These are phyloP conservation scores for Scytalidium lignicola DNA, from an alignment of 2,329 filamentous ascomycete species.

Conservation along the genomic window DNA sequence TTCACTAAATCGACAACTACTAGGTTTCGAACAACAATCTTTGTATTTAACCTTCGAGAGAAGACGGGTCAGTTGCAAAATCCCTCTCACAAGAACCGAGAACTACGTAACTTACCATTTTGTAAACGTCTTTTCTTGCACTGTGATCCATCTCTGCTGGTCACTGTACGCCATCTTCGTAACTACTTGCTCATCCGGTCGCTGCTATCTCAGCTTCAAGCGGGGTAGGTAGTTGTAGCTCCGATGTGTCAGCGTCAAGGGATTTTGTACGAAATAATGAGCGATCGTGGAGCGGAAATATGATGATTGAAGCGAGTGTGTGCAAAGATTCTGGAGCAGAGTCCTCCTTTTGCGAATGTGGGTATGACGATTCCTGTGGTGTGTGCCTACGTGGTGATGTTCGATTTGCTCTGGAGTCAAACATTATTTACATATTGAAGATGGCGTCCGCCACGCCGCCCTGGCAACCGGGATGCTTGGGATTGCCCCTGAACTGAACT, in stretches of 20 bases:
- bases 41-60: slow-evolving; percentile 79
- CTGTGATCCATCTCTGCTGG: slow-evolving; percentile 66
- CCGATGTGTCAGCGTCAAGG: background rate
- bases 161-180: slow-evolving; percentile 59
- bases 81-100: slow-evolving; percentile 1
- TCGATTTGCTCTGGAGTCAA: background rate
- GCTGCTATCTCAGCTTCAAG: slow-evolving; percentile 8
- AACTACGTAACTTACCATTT: slow-evolving; percentile 64
- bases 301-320: background rate
- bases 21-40: slow-evolving; percentile 72
- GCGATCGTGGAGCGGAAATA: background rate
- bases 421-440: background rate
- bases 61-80: slow-evolving; percentile 3
- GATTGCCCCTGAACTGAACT: background rate
- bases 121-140: slow-evolving; percentile 98
- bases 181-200: slow-evolving; percentile 25
- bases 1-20: slow-evolving; percentile 81
- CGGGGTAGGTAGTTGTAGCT: background rate
- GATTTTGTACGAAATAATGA: background rate
- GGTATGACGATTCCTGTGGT: background rate
- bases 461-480: background rate
- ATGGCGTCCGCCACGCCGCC: background rate
- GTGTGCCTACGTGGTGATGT: background rate
- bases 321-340: background rate
- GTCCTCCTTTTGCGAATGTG: background rate